A percentile compares a stretch with the other conserved stretches of the same genome.
These are phyloP conservation scores for Colletotrichum siamense DNA, from an alignment of 2,329 filamentous ascomycete genomes.

Conservation along the genomic window DNA sequence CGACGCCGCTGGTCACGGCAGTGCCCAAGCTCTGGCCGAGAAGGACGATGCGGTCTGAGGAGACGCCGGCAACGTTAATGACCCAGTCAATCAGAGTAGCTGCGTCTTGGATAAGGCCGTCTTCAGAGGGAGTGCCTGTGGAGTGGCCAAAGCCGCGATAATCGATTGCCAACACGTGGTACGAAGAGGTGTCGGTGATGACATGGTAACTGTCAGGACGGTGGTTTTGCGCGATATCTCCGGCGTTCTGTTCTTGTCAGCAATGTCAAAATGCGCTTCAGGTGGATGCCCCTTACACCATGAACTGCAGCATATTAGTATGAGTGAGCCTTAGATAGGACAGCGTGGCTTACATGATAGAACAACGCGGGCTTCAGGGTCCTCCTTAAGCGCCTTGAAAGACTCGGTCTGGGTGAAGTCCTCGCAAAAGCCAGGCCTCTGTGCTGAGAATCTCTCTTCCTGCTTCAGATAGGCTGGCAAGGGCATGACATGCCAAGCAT, in stretches of 20 bases:
- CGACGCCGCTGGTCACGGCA: conserved; percentile 77
- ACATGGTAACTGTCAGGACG: conserved; percentile 80
- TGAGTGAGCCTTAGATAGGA: not conserved
- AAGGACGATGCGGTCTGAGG: conserved; percentile 76
- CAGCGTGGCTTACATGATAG: conserved; percentile 53
- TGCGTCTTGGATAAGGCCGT: conserved; percentile 81
- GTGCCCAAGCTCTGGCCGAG: conserved; percentile 90
- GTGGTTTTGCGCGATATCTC: conserved; percentile 80
- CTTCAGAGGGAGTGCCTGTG: conserved; percentile 80
- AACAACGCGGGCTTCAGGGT: conserved; percentile 68
- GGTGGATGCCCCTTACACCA: conserved; percentile 55
- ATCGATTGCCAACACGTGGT: conserved; percentile 88
- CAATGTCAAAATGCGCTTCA: conserved; percentile 23
- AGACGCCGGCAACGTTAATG: conserved; percentile 66
- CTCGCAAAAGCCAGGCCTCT: conserved; percentile 52
- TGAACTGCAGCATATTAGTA: conserved; percentile 53
- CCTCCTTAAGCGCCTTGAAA: conserved; percentile 66
- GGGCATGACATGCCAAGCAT: conserved; percentile 91
- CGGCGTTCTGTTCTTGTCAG: conserved; percentile 69
- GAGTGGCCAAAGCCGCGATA: conserved; percentile 89
- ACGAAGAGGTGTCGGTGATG: conserved; percentile 73
- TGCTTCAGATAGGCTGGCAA: conserved; percentile 77
- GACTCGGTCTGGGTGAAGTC: conserved; percentile 63
- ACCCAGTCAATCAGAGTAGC: conserved; percentile 76
- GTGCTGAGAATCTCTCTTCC: conserved; percentile 64